A percentile compares a stretch with the other conserved stretches of the same genome.
phyloP scores from a whole-genome alignment of 148 eudicot genomes.

The Fagopyrum esculentum region DNA sequence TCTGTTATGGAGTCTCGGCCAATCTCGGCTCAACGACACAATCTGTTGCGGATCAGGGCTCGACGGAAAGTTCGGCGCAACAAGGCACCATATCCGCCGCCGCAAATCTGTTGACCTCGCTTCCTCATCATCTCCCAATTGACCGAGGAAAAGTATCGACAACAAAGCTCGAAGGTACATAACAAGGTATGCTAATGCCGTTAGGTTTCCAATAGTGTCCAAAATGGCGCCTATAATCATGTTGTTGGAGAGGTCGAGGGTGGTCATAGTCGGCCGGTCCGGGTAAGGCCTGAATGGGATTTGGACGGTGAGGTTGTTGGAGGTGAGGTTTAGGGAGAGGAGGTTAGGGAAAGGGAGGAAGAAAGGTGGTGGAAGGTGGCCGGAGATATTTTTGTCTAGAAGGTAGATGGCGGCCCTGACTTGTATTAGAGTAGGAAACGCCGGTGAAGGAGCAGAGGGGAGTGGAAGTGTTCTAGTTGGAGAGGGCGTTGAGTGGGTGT shows the following conservation, averaged over 20 bases:
- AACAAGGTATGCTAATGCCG: conserved; percentile 39
- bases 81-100: too few relatives aligned
- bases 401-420: conserved; percentile 47
- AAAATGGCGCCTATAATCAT: conserved; percentile 59
- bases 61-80: too few relatives aligned
- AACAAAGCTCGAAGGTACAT: too few relatives aligned
- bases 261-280: conserved; percentile 26
- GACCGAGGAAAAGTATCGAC: too few relatives aligned
- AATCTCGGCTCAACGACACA: too few relatives aligned
- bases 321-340: conserved; percentile 56
- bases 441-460: conserved; percentile 60
- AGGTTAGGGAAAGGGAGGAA: conserved; percentile 33
- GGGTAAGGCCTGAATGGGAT: conserved; percentile 24
- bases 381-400: conserved; percentile 53
- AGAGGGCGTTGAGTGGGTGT: conserved; percentile 50
- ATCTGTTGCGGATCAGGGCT: too few relatives aligned
- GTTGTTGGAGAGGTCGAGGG: conserved; percentile 76
- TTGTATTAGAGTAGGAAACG: conserved; percentile 33
- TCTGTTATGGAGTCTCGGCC: too few relatives aligned
- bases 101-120: too few relatives aligned
- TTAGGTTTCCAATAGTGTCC: conserved; percentile 30
- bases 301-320: conserved; percentile 63
- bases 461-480: conserved; percentile 51
- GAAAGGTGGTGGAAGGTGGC: conserved; percentile 36
- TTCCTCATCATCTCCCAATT: too few relatives aligned